Conservation (phyloP, 2,329 filamentous ascomycete genomes). For the Penicillium sclerotiorum region DNA sequence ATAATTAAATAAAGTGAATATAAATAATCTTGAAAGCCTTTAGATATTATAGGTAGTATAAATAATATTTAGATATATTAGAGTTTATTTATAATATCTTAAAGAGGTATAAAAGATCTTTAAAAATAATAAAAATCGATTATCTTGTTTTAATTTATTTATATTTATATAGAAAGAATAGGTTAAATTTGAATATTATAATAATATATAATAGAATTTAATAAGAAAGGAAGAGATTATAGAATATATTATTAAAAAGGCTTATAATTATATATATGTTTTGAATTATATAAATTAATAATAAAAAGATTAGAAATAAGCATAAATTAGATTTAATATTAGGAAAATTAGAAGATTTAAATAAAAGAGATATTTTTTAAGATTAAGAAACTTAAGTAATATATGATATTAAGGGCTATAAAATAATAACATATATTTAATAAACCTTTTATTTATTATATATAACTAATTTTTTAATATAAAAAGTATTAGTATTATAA, state of each 20-base stretch:
- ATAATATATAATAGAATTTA: not conserved
- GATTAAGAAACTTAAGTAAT: not conserved
- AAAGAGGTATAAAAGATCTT: not conserved
- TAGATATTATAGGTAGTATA: no score
- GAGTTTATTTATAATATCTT: not conserved
- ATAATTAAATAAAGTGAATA: not conserved
- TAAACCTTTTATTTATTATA: no score
- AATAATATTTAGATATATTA: not conserved
- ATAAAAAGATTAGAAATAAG: not conserved
- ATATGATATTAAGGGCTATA: not conserved
- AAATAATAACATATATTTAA: no score
- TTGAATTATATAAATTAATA: no score
- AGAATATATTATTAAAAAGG: not conserved
- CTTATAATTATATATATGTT: not conserved
- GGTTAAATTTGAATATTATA: not conserved
- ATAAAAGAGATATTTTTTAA: not conserved
- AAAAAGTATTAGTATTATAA: not conserved
- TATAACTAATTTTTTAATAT: not conserved
- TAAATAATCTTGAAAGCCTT: no score
- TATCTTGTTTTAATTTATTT: not conserved
- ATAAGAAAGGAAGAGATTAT: not conserved
- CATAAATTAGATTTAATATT: no score
- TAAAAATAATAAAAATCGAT: not conserved
- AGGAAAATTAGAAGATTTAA: not conserved
- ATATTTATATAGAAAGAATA: not conserved